A percentile compares a stretch with the other conserved stretches of the same genome.
phyloP scores from a whole-genome alignment of 805 yeast genomes.

The Saccharomyces mikatae region DNA sequence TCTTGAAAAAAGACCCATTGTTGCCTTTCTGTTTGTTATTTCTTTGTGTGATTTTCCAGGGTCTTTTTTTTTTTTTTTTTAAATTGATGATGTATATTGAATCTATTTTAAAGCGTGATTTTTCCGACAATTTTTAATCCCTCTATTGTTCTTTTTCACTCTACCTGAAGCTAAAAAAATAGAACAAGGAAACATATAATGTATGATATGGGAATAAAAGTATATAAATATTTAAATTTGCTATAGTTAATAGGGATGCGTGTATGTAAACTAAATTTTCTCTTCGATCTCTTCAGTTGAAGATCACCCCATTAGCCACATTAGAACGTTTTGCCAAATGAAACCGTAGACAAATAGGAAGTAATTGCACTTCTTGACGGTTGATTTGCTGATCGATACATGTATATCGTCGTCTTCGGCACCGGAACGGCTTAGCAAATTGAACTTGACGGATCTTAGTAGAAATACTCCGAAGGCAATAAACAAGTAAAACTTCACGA shows the following conservation, averaged over 20 bases:
- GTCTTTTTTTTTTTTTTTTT: neutral
- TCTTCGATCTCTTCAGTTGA: neutral
- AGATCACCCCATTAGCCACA: conserved; percentile 54
- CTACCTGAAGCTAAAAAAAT: neutral
- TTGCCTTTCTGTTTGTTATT: neutral
- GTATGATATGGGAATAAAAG: neutral
- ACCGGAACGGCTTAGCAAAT: conserved; percentile 34
- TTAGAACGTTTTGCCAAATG: conserved; percentile 63
- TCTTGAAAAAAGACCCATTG: conserved; percentile 25
- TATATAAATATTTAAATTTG: neutral
- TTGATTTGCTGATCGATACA: conserved; percentile 41
- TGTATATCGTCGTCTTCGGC: conserved; percentile 43
- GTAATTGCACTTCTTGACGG: conserved; percentile 75
- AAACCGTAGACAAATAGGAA: conserved; percentile 80
- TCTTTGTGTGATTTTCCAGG: neutral
- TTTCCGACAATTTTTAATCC: neutral
- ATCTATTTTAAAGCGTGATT: neutral
- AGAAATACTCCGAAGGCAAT: conserved; percentile 57
- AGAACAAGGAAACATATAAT: neutral
- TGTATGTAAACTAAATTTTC: neutral
- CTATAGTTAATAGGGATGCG: neutral
- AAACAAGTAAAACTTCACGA: conserved; percentile 42
- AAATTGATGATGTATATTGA: neutral
- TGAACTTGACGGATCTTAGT: conserved; percentile 45
- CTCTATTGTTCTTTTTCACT: neutral